These are phyloP conservation scores for Cyclanthera cordifolia DNA, from an alignment of 306 rosid genomes.

Conservation along the genomic window DNA sequence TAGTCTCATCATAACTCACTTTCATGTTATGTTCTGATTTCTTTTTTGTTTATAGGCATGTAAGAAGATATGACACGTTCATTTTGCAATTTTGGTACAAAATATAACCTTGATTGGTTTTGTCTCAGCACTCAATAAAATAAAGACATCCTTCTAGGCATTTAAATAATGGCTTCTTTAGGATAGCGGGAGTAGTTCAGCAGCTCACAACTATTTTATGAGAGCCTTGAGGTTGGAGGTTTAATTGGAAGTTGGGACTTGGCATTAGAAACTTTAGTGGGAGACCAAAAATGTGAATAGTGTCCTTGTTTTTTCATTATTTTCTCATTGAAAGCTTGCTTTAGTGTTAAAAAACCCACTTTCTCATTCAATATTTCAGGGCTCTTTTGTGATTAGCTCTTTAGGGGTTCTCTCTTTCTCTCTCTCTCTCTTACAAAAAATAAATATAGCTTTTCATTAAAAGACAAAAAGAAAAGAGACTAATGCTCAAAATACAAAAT, in stretches of 20 bases:
- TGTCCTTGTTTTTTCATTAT: no score
- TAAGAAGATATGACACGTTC: not conserved
- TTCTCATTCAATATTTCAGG: not conserved
- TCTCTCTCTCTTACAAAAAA: no score
- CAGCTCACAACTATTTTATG: not conserved
- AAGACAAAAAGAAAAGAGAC: no score
- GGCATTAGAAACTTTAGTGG: not conserved
- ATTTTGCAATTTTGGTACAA: not conserved
- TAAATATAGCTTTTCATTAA: no score
- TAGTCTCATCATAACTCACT: not conserved
- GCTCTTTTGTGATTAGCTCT: not conserved
- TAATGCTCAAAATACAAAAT: no score
- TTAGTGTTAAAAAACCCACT: no score
- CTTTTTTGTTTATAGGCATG: not conserved
- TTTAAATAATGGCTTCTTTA: not conserved
- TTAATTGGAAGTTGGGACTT: not conserved
- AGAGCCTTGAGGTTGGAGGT: not conserved
- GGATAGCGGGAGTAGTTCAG: not conserved
- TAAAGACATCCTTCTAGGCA: not conserved
- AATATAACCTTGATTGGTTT: not conserved
- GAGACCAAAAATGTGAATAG: not conserved
- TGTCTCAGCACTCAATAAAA: not conserved
- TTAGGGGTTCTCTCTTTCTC: not conserved
- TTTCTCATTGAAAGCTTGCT: no score
- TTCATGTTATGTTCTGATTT: not conserved